Base-by-base conservation (phyloP, 805 yeast species). In the Candida tallmaniae region DNA sequence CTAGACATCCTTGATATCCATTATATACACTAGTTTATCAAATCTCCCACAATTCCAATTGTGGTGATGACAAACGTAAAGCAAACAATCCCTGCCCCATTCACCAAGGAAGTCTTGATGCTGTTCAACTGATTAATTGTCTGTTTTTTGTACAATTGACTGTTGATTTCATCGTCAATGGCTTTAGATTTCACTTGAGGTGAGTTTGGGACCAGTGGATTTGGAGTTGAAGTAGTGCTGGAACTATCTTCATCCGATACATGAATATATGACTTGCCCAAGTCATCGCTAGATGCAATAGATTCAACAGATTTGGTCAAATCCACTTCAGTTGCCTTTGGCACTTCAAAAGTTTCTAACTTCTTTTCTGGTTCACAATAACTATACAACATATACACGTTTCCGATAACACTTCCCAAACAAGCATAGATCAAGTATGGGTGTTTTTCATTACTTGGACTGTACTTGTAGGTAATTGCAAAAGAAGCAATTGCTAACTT, bases 371-470 rank as follows among this genome's bases (percentile, higher is more conserved):
- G 31, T 6, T 31, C 28, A 31, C 35, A 48, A 9, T 48, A 42
- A 16, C 40, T 44, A 26, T 42, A 46, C 31, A 36, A 39, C 22
- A 52, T 33, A 27, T 45, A 48, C 3, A 49, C 51, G n/a, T 60
- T 40, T 7, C 76, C 63, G 23, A 64, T 28, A 7, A 78, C 75
- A 21, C 69, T 68, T n/a, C 76, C 74, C 6, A 74, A 32, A n/a
- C 80, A 68, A 31, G 82, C 66, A 52, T 83, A 83, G 10, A 83
- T 50, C 50, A 83, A 68, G 52, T 83, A 83, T 14, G 93, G 93
- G 56, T 83, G 94, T 54, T 74, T 74, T 36, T 70, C 78, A 23
- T 62, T 51, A 4, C 56, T 45, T 14, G 84, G 76, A 1, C 87
- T 76, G 31, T 68, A 66, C 32, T 60, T 60, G 51, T 69, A 83